Evolutionary conservation across 345 rosid species (phyloP).

Genomic region (Euphorbia peplus): DNA sequence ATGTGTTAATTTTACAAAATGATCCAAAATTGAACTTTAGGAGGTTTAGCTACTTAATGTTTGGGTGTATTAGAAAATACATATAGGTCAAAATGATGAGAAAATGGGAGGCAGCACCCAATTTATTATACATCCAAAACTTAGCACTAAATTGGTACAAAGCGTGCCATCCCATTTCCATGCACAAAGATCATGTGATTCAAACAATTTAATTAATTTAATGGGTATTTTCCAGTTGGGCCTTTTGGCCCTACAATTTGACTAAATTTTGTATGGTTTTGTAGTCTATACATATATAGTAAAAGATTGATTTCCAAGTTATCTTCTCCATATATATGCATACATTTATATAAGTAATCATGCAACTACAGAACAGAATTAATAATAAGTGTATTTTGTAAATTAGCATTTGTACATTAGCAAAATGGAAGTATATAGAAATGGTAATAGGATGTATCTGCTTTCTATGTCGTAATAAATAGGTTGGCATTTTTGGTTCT

Average conservation of each 20-base stretch:
- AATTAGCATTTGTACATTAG: conserved; percentile 10
- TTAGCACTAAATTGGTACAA: conserved; percentile 33
- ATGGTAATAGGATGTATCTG: conserved; percentile 8
- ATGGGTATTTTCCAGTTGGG: conserved; percentile 19
- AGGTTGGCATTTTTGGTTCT: background rate
- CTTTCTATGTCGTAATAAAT: conserved; percentile 5
- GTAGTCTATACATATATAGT: background rate
- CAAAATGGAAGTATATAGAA: background rate
- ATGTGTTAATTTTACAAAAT: background rate
- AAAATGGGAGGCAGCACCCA: conserved; percentile 9
- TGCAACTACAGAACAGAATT: background rate
- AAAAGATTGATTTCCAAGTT: background rate
- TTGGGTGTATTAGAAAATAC: no score
- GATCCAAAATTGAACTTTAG: background rate
- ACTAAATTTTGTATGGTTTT: background rate
- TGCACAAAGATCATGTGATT: conserved; percentile 31
- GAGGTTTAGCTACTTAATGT: background rate
- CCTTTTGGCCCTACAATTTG: background rate
- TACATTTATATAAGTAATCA: no score
- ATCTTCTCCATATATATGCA: background rate
- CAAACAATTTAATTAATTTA: background rate
- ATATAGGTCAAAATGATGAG: background rate
- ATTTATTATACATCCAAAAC: conserved; percentile 27
- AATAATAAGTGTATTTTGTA: conserved; percentile 2
- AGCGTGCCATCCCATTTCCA: conserved; percentile 52